phyloP scores from a whole-genome alignment of 2,329 filamentous ascomycete genomes.

The Microsporum ferrugineum region DNA sequence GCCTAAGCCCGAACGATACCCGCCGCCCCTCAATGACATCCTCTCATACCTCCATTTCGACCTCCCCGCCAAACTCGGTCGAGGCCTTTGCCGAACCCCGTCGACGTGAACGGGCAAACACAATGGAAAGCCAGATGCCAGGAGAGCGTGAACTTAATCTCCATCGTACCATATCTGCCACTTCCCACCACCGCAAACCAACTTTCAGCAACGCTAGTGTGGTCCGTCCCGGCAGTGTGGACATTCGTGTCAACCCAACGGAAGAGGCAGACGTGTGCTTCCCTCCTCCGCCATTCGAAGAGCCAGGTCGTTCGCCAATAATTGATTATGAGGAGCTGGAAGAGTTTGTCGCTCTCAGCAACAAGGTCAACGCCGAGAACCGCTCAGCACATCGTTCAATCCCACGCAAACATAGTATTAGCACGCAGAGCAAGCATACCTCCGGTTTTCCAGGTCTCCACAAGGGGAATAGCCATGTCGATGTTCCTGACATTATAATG shows the following conservation, averaged over 20 bases:
- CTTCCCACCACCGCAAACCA: slow-evolving; percentile 50
- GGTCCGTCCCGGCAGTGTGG: slow-evolving; percentile 39
- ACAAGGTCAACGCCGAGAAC: slow-evolving; percentile 20
- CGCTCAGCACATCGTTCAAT: slow-evolving; percentile 10
- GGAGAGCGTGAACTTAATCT: slow-evolving; percentile 49
- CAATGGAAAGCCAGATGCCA: slow-evolving; percentile 48
- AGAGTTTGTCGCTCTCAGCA: slow-evolving; percentile 65
- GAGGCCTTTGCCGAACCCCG: slow-evolving; percentile 91
- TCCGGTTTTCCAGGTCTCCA: slow-evolving; percentile 54
- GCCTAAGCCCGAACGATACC: slow-evolving; percentile 29
- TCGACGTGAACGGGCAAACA: slow-evolving; percentile 64
- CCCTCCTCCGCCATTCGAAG: slow-evolving; percentile 51
- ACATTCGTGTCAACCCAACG: slow-evolving; percentile 24
- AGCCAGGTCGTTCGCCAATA: slow-evolving; percentile 67
- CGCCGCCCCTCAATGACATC: slow-evolving; percentile 34
- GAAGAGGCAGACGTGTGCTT: slow-evolving; percentile 84
- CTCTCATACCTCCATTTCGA: slow-evolving; percentile 51
- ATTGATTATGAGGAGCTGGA: slow-evolving; percentile 90
- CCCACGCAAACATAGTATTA: slow-evolving; percentile 36
- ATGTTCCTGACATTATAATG: slow-evolving; percentile 27
- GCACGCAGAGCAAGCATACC: slow-evolving; percentile 40
- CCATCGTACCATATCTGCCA: slow-evolving; percentile 59
- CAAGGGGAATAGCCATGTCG: slow-evolving; percentile 28
- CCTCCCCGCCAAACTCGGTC: slow-evolving; percentile 89
- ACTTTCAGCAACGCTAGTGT: slow-evolving; percentile 49